These are phyloP conservation scores for Crepidotus variabilis DNA, from an alignment of 768 basidiomycete genomes.

Conservation along the genomic window DNA sequence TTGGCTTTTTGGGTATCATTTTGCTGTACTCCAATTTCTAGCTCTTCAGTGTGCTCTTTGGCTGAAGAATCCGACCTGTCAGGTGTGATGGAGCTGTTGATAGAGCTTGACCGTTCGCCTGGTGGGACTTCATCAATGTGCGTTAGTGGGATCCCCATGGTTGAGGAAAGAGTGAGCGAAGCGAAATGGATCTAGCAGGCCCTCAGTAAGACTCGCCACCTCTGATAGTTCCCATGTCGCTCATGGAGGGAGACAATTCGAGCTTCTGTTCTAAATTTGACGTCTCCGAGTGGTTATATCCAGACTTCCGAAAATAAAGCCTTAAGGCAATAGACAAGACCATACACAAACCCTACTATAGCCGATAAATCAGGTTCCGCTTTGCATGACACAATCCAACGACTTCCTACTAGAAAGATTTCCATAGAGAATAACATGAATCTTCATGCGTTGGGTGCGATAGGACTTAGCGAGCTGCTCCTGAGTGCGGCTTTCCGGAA, in stretches of 20 bases:
- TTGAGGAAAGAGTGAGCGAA: conserved; percentile 9
- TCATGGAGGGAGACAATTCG: not conserved
- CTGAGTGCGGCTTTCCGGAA: no score
- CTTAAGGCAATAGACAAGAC: not conserved
- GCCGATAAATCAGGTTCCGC: no score
- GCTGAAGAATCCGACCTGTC: not conserved
- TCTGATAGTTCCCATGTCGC: not conserved
- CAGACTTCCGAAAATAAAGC: conserved; percentile 3
- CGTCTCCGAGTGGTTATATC: not conserved
- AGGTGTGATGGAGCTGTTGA: conserved; percentile 11
- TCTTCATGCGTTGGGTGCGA: no score
- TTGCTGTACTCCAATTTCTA: conserved; percentile 2
- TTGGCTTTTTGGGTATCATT: not conserved
- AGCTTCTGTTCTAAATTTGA: not conserved
- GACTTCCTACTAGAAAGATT: no score
- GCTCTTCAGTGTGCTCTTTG: conserved; percentile 7
- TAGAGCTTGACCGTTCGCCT: conserved; percentile 17
- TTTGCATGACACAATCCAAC: no score
- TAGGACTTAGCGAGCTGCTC: no score
- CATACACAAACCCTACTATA: no score
- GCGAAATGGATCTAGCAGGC: not conserved
- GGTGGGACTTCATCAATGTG: conserved; percentile 7
- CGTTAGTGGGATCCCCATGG: conserved; percentile 13
- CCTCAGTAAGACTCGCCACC: not conserved
- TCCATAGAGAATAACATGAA: no score